phyloP scores from a whole-genome alignment of 495 filamentous ascomycete species.

The Talaromyces adpressus region DNA sequence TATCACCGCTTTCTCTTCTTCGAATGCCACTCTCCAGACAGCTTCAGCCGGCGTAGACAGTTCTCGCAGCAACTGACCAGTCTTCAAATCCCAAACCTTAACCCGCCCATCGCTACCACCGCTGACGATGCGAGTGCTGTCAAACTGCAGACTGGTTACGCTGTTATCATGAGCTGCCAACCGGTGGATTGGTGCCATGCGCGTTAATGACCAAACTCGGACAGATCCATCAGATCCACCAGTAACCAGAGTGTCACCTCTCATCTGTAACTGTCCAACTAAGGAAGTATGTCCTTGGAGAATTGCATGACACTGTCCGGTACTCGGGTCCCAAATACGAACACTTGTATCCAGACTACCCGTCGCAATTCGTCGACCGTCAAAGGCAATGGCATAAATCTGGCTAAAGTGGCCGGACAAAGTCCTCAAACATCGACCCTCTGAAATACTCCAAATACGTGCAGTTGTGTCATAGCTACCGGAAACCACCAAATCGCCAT shows the following conservation, averaged over 20 bases:
- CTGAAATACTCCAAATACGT: slow-evolving; percentile 93
- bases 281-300: slow-evolving; percentile 95
- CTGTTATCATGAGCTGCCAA: slow-evolving; percentile 98
- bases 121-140: slow-evolving; percentile 87
- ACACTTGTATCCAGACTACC: slow-evolving; percentile 96
- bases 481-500: slow-evolving; percentile 90
- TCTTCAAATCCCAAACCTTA: slow-evolving; percentile 94
- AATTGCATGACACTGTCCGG: slow-evolving; percentile 83
- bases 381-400: slow-evolving; percentile 97
- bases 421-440: slow-evolving; percentile 83
- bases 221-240: slow-evolving; percentile 95
- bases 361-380: slow-evolving; percentile 88
- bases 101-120: slow-evolving; percentile 94
- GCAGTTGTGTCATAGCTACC: slow-evolving; percentile 97
- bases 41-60: slow-evolving; percentile 84
- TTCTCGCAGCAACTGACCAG: slow-evolving; percentile 83
- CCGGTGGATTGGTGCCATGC: slow-evolving; percentile 83
- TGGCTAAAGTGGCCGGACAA: slow-evolving; percentile 96
- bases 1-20: slow-evolving; percentile 95
- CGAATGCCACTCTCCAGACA: slow-evolving; percentile 96
- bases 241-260: slow-evolving; percentile 87
- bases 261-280: slow-evolving; percentile 96
- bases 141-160: slow-evolving; percentile 94
- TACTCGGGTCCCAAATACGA: slow-evolving; percentile 88
- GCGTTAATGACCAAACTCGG: slow-evolving; percentile 86